Base-by-base conservation (phyloP, 345 rosid species). In the Trapa incisa region DNA sequence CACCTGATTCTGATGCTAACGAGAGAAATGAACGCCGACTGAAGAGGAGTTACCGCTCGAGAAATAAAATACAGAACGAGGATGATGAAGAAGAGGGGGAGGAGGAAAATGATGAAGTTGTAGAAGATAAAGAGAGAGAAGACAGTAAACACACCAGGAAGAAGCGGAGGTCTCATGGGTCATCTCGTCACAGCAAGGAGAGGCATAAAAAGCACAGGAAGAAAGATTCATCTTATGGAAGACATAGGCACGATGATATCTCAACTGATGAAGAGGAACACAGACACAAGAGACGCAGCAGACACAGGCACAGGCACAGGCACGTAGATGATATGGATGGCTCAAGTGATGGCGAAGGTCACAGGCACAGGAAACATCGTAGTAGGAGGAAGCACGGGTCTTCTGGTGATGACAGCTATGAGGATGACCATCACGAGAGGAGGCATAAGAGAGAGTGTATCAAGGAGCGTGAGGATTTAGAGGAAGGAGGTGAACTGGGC, bases 21-120 rank as follows among this genome's bases (percentile, higher is more conserved):
- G 83, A 76, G 71, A 67, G 77, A 65, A 72, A 36, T 78, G 96
- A 84, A 62, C 81, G 81, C 35, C 73, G 91, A 47, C 80, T 85
- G 72, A 87, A 80, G 86, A 87, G 96, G 75, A 88, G 76, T 63
- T 94, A 87, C 73, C 92, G 96, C 1, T 75, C 77, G 3, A 87
- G 84, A 77, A 82, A 70, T 67, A 84, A 79, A 63, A 77, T 73
- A 32, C 77, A 71, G 29, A 79, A 80, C 7, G 83, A 62, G 58
- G 72, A 74, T 3, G 72, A 64, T 36, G 53, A 38, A 17, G 75
- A 61, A 75, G 29, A 22, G 29, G 29, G 29, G 29, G 82, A 58
- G 29, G 54, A 75, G n/a, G 80, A 82, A 70, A 14, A 67, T 70
- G 80, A 80, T 45, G 74, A 68, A 54, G 84, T 54, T 39, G 57